These are phyloP conservation scores for Ceratocystis albifundus DNA, from an alignment of 2,329 filamentous ascomycete species.

Conservation along the genomic window DNA sequence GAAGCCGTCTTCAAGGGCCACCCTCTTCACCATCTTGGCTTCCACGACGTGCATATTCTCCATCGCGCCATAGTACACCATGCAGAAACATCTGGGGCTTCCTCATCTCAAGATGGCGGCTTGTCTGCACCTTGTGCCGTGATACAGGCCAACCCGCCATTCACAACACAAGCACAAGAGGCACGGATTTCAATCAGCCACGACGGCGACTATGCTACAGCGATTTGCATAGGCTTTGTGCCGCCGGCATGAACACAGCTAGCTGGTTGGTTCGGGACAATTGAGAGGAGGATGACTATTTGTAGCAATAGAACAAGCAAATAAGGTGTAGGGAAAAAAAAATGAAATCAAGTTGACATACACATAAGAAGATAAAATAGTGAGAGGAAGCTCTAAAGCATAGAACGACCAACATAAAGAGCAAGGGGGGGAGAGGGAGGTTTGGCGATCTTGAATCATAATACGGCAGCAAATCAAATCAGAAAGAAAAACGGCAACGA, in stretches of 20 bases:
- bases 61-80: slow-evolving; percentile 8
- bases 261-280: neutral
- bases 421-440: neutral
- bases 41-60: slow-evolving; percentile 47
- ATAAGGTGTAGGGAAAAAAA: neutral
- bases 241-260: neutral
- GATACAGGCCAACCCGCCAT: slow-evolving; percentile 5
- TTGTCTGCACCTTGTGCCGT: slow-evolving; percentile 11
- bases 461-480: neutral
- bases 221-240: slow-evolving; percentile 46
- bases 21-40: slow-evolving; percentile 45
- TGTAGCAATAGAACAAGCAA: neutral
- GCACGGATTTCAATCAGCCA: slow-evolving; percentile 75
- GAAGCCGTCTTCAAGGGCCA: slow-evolving; percentile 66
- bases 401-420: neutral
- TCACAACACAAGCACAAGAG: slow-evolving; percentile 32
- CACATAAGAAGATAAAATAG: slow-evolving; percentile 4
- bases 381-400: neutral
- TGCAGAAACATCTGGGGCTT: neutral
- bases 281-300: neutral
- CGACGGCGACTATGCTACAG: slow-evolving; percentile 70
- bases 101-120: slow-evolving; percentile 9
- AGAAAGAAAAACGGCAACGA: slow-evolving; percentile 10
- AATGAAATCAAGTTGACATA: slow-evolving; percentile 8
- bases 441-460: neutral